Base-by-base conservation (phyloP, 257 asterid genomes). In the Lycium barbarum region DNA sequence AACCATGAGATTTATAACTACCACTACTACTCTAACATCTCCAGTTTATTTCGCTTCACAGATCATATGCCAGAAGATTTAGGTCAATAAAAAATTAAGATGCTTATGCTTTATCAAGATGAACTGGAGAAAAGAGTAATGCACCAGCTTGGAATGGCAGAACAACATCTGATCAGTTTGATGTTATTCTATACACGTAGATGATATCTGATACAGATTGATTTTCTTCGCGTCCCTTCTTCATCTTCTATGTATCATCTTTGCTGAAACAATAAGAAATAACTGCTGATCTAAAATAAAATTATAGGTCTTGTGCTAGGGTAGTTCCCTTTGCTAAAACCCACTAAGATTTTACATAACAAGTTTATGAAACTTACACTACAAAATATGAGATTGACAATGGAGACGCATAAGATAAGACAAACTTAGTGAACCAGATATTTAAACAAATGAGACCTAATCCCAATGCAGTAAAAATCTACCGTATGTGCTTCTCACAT, bases 131-230 rank as follows among this genome's bases (percentile, higher is more conserved):
- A 12, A 70, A 11, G 76, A 81, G 85, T 12, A 72, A 43, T 45
- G 85, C 88, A 81, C 88, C 85, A 85, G 80, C 54, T 68, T 59
- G 22, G 51, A 47, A 81, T 53, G 57, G 62, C 12, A 79, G 33
- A 51, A 51, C 51, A 79, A 79, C 83, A 82, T 82, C 65, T 54
- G 83, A 59, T 79, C 67, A 54, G 15, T 54, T 79, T 55, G 83
- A 33, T 54, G 65, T 54, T 59, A 33, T 79, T 79, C 45, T 14
- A 8, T 26, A 38, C 12, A 38, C n/a, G 38, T 38, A 57, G 71
- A 80, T 81, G 68, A 40, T 71, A 73, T 71, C 73, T 67, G 54
- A 47, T 35, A 26, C 11, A 47, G 10, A 59, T 63, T 22, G 53
- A 79, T 70, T 49, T 51, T 20, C 65, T 68, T 83, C n/a, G n/a